Base-by-base conservation (phyloP, 805 yeast species). In the Starmerella roubikii region DNA sequence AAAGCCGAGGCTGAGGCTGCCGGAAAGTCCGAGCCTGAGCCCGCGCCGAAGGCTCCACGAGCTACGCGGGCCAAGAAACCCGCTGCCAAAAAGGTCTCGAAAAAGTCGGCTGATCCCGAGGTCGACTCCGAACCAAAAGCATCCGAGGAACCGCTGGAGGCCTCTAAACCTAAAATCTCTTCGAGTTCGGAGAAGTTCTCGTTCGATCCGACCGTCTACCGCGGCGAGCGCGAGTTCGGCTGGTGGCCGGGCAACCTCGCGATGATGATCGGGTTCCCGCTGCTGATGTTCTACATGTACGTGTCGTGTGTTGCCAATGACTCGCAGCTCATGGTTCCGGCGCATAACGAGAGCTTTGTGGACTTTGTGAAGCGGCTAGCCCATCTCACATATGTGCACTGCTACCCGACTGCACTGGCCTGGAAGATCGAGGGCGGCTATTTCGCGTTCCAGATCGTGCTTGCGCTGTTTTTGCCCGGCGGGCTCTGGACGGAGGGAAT, bases 251-350 rank as follows among this genome's bases (percentile, higher is more conserved):
- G 98, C 41, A 94, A 84, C 35, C 41, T 77, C 17, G 88, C 86
- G 6, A 88, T 91, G 97, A 73, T 88, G 76, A 56, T 73, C 32
- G 93, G 94, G 3, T 91, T 91, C 64, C 98, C 98, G 7, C 55
- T 78, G 34, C 67, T 91, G 54, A 91, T 91, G 98, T 83, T 78
- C 69, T 91, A 91, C 62, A 79, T 91, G 91, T 88, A 94, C 93
- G 76, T 88, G 39, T 71, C 84, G 53, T 88, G 91, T 37, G 71
- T 72, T 45, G 85, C 78, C 58, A 83, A 84, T 60, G 65, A 65
- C 46, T 94, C 94, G 1, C 54, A 64, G 35, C 68, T 82, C 22
- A 84, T 94, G 19, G 61, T 67, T 58, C 95, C 95, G 3, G 55
- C 57, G 0, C 66, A 57, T 3, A 74, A 64, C 35, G 74, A 79